Evolutionary conservation across 192 early-diverging fungal species (phyloP).

Genomic region (Obelidium mucronatum): DNA sequence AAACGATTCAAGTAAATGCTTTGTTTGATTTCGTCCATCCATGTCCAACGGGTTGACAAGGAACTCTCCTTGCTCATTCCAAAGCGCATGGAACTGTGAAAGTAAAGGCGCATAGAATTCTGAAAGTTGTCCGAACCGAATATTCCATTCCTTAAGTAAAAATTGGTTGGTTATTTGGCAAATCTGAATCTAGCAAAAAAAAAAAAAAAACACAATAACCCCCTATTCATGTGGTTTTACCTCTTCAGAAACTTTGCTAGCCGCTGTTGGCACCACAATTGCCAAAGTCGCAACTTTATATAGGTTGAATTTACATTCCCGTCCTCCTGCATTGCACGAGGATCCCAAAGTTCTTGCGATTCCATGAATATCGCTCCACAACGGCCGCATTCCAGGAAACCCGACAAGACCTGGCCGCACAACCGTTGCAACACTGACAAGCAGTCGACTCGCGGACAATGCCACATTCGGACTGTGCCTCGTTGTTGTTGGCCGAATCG

Average conservation of each 20-base stretch:
- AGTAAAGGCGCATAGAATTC: slow-evolving; percentile 4
- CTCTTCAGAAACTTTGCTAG: slow-evolving; percentile 12
- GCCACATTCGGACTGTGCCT: neutral
- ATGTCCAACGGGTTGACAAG: neutral
- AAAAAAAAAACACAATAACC: neutral
- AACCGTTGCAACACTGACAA: slow-evolving; percentile 18
- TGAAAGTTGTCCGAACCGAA: neutral
- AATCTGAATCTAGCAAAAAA: neutral
- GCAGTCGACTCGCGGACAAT: slow-evolving; percentile 1
- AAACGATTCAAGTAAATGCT: slow-evolving; percentile 7
- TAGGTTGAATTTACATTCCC: neutral
- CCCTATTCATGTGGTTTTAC: neutral
- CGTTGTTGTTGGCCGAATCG: neutral
- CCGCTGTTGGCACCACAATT: slow-evolving; percentile 4
- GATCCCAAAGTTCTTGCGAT: neutral
- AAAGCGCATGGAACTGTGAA: slow-evolving; percentile 1
- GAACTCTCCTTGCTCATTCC: slow-evolving; percentile 1
- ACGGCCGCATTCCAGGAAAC: slow-evolving; percentile 10
- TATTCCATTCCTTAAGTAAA: slow-evolving; percentile 19
- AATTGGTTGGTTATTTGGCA: neutral
- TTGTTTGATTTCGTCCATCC: neutral
- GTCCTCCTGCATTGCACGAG: too few species aligned
- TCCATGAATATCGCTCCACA: slow-evolving; percentile 19
- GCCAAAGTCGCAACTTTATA: slow-evolving; percentile 32
- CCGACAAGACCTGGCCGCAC: slow-evolving; percentile 26